phyloP scores from a whole-genome alignment of 768 basidiomycete genomes.

The Boletellus emodensis region DNA sequence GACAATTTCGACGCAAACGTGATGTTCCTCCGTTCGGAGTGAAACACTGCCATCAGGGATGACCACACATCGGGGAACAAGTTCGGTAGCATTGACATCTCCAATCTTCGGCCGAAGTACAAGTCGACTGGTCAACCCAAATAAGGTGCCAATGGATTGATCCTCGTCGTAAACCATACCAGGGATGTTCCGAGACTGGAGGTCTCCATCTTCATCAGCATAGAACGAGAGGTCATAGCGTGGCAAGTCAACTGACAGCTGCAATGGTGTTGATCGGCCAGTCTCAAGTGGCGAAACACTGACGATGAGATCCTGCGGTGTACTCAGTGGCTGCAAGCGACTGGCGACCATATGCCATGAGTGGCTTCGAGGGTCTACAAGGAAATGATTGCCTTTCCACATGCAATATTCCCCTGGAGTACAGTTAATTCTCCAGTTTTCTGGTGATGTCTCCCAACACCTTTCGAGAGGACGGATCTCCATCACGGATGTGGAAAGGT shows the following conservation, averaged over 20 bases:
- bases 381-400: not conserved
- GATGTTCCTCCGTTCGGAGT: conserved; percentile 3
- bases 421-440: conserved; percentile 21
- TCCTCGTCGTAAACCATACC: too few relatives aligned
- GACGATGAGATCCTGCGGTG: conserved; percentile 16
- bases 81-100: not conserved
- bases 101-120: conserved; percentile 31
- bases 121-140: conserved; percentile 38
- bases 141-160: conserved; percentile 41
- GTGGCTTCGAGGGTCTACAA: conserved; percentile 25
- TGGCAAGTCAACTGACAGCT: conserved; percentile 33
- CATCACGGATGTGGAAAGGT: conserved; percentile 16
- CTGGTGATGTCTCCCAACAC: conserved; percentile 14
- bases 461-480: conserved; percentile 23
- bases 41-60: conserved; percentile 33
- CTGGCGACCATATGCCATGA: conserved; percentile 20
- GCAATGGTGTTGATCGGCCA: not conserved
- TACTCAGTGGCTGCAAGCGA: conserved; percentile 14
- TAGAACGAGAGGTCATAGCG: conserved; percentile 39
- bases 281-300: not conserved
- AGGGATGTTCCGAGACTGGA: too few relatives aligned
- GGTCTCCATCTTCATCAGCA: conserved; percentile 26
- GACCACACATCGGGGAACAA: conserved; percentile 24
- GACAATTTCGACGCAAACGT: conserved; percentile 9
- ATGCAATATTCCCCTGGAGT: not conserved